phyloP scores from a whole-genome alignment of 2,329 filamentous ascomycete species.

The Pseudogymnoascus sp. region DNA sequence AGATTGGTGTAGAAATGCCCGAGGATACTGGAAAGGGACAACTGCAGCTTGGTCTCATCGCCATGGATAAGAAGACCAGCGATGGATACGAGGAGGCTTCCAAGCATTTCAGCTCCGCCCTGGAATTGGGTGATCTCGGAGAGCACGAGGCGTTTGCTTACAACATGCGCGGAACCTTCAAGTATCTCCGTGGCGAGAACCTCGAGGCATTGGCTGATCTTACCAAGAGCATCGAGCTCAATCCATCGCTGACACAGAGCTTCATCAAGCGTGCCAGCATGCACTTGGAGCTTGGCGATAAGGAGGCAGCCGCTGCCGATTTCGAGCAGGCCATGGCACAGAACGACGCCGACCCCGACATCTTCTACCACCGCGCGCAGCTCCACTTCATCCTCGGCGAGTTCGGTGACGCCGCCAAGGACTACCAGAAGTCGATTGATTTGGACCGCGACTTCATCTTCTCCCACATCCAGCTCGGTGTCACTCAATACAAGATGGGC shows the following conservation, averaged over 20 bases:
- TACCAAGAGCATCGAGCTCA: slow-evolving; percentile 85
- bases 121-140: slow-evolving; percentile 72
- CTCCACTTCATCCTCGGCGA: slow-evolving; percentile 96
- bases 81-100: slow-evolving; percentile 89
- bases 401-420: slow-evolving; percentile 87
- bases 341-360: slow-evolving; percentile 84
- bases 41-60: slow-evolving; percentile 72
- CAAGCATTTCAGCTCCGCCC: slow-evolving; percentile 74
- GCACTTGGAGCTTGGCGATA: slow-evolving; percentile 85
- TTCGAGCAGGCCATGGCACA: slow-evolving; percentile 79
- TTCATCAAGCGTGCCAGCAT: slow-evolving; percentile 99
- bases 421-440: slow-evolving; percentile 99
- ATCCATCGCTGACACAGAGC: slow-evolving; percentile 83
- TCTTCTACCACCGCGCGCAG: slow-evolving; percentile 98
- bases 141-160: slow-evolving; percentile 85
- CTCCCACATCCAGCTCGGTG: slow-evolving; percentile 97
- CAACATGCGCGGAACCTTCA: slow-evolving; percentile 95
- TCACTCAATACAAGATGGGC: slow-evolving; percentile 99
- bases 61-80: slow-evolving; percentile 76
- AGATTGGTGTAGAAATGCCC: slow-evolving; percentile 68
- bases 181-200: slow-evolving; percentile 84
- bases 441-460: slow-evolving; percentile 95
- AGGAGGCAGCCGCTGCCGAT: slow-evolving; percentile 78
- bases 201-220: slow-evolving; percentile 74
- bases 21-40: slow-evolving; percentile 77